Conservation (phyloP, 1,284 basidiomycete species). For the Rhodotorula sp. region DNA sequence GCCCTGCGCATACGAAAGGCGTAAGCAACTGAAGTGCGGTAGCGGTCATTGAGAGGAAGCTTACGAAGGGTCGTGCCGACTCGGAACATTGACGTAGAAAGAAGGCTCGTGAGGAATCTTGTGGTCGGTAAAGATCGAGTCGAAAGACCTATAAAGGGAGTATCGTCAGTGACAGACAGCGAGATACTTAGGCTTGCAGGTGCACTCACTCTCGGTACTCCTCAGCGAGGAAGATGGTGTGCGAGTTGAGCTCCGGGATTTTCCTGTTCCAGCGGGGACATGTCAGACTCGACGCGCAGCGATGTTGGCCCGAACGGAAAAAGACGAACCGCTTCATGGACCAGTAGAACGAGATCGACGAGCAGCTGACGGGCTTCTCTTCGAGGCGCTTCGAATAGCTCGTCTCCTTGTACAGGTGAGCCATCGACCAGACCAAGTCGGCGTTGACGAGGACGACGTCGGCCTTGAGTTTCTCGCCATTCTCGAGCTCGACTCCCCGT, state of each 20-base stretch:
- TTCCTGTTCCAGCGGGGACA: slow-evolving; percentile 31
- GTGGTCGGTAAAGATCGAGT: slow-evolving; percentile 56
- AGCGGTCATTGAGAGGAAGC: not conserved
- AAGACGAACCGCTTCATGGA: slow-evolving; percentile 48
- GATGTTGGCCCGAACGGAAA: no score
- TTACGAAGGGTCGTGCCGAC: slow-evolving; percentile 45
- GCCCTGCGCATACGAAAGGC: slow-evolving; percentile 38
- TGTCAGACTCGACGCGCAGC: not conserved
- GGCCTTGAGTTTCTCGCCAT: slow-evolving; percentile 53
- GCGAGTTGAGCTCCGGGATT: slow-evolving; percentile 54
- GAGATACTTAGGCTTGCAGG: not conserved
- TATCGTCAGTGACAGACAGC: not conserved
- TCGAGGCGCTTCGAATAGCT: slow-evolving; percentile 46
- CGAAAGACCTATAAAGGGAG: slow-evolving; percentile 48
- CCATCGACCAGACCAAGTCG: slow-evolving; percentile 57
- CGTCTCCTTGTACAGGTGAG: slow-evolving; percentile 53
- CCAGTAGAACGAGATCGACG: slow-evolving; percentile 59
- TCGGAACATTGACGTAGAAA: slow-evolving; percentile 59
- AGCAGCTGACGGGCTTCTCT: slow-evolving; percentile 53
- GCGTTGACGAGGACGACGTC: slow-evolving; percentile 58
- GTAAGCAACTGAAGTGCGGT: not conserved
- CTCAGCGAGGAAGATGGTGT: slow-evolving; percentile 55
- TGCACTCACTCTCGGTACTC: slow-evolving; percentile 38
- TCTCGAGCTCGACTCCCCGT: slow-evolving; percentile 52
- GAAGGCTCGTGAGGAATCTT: slow-evolving; percentile 56